Percentiles rank a stretch among this genome's conserved stretches.
These are phyloP conservation scores for Pichia norvegensis DNA, from an alignment of 1,139 yeast species.

Conservation along the genomic window DNA sequence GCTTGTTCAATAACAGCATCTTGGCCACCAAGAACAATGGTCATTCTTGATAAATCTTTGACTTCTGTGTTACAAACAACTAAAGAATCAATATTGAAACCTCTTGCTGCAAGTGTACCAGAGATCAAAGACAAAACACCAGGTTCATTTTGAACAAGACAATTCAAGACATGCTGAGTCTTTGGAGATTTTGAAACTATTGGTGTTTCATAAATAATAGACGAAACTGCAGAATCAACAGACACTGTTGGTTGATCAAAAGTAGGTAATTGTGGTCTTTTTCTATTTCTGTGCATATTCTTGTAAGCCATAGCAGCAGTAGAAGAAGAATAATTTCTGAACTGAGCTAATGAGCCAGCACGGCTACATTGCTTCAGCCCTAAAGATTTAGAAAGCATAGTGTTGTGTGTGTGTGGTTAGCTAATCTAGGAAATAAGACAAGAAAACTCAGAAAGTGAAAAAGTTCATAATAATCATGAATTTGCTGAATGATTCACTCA, in stretches of 20 bases:
- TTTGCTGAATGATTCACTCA: neutral
- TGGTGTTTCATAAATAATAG: conserved; percentile 92
- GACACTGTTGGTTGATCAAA: conserved; percentile 93
- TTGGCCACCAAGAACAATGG: conserved; percentile 88
- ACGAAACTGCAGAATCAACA: conserved; percentile 90
- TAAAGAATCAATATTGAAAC: conserved; percentile 93
- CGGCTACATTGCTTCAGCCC: conserved; percentile 9
- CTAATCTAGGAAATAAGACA: neutral
- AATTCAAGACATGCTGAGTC: conserved; percentile 85
- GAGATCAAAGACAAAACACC: conserved; percentile 92
- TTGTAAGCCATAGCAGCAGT: conserved; percentile 96
- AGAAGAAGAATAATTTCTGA: conserved; percentile 37
- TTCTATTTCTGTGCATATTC: conserved; percentile 76
- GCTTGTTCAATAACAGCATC: conserved; percentile 97
- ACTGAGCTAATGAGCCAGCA: conserved; percentile 6
- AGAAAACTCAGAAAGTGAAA: neutral
- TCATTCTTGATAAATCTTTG: conserved; percentile 91
- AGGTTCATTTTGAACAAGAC: conserved; percentile 97
- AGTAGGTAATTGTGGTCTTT: conserved; percentile 90
- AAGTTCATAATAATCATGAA: neutral
- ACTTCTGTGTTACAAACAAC: conserved; percentile 97
- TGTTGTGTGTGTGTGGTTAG: neutral
- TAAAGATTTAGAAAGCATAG: conserved; percentile 8
- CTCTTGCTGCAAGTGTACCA: conserved; percentile 95
- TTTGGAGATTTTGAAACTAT: conserved; percentile 58